Evolutionary conservation across 2,329 filamentous ascomycete genomes (phyloP).

Genomic region (Fusarium armeniacum): DNA sequence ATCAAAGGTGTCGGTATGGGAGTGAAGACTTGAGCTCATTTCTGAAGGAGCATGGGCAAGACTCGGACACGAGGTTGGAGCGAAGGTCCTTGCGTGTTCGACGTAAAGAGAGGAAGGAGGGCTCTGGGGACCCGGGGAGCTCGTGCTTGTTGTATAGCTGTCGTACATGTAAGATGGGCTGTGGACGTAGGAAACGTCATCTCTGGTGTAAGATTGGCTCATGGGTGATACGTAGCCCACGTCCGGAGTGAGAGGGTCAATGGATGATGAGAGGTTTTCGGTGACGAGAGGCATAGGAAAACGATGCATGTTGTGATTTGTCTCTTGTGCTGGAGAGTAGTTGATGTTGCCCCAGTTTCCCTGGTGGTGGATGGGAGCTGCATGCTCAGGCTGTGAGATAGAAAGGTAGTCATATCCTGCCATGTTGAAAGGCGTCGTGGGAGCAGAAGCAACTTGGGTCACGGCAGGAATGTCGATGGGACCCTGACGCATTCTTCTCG

Average conservation of each 20-base stretch:
- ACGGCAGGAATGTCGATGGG: conserved; percentile 56
- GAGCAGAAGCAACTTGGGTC: conserved; percentile 58
- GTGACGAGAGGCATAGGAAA: conserved; percentile 62
- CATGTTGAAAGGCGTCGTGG: conserved; percentile 58
- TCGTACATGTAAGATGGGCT: conserved; percentile 72
- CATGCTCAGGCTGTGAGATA: conserved; percentile 63
- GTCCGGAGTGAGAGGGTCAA: conserved; percentile 71
- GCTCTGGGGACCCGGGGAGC: conserved; percentile 68
- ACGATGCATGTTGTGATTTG: conserved; percentile 60
- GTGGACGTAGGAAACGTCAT: conserved; percentile 69
- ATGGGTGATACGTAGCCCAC: conserved; percentile 74
- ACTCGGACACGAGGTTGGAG: conserved; percentile 72
- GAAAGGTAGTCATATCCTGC: conserved; percentile 65
- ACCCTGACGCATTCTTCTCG: conserved; percentile 50
- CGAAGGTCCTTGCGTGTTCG: conserved; percentile 63
- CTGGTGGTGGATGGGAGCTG: conserved; percentile 59
- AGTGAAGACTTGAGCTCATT: conserved; percentile 71
- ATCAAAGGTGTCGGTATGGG: conserved; percentile 71
- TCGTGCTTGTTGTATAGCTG: conserved; percentile 64
- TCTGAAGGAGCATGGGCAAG: conserved; percentile 73
- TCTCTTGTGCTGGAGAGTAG: conserved; percentile 60
- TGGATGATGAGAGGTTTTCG: conserved; percentile 66
- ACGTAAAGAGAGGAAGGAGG: conserved; percentile 69
- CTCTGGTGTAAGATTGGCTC: conserved; percentile 68
- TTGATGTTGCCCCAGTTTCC: conserved; percentile 63